These are phyloP conservation scores for Mycosarcoma maydis DNA, from an alignment of 1,284 basidiomycete species.

Conservation along the genomic window DNA sequence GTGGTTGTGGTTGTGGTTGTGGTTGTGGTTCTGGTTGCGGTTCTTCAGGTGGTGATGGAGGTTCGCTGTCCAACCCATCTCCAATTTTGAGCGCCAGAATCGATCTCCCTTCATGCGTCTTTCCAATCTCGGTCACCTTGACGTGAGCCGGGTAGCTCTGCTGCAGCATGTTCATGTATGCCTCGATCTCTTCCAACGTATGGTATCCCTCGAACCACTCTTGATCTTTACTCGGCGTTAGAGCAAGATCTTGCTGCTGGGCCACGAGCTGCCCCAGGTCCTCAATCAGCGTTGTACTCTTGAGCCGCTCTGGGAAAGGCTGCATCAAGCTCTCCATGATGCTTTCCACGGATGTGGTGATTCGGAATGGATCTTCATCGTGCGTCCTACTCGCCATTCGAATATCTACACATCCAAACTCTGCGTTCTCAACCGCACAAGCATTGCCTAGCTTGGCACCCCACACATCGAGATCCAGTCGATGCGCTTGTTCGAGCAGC, in stretches of 20 bases:
- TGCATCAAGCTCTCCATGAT: constrained; percentile 2
- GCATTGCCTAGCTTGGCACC: constrained; percentile 12
- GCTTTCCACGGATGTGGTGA: neutral
- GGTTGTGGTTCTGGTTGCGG: too few relatives aligned
- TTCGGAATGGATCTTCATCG: constrained; percentile 11
- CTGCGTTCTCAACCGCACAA: constrained; percentile 5
- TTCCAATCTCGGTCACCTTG: constrained; percentile 21
- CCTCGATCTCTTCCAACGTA: constrained; percentile 27
- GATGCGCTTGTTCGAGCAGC: constrained; percentile 17
- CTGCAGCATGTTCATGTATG: constrained; percentile 17
- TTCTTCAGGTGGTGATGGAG: constrained; percentile 4
- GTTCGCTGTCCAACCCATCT: neutral
- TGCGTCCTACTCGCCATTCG: constrained; percentile 10
- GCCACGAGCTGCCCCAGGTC: constrained; percentile 15
- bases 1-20: too few relatives aligned
- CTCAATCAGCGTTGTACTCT: constrained; percentile 8
- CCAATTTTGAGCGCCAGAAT: constrained; percentile 31
- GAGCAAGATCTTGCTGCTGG: constrained; percentile 1
- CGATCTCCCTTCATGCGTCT: constrained; percentile 36
- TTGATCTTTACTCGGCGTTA: neutral
- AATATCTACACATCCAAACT: constrained; percentile 37
- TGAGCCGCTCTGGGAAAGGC: neutral
- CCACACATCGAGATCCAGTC: constrained; percentile 29
- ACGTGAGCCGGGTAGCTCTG: constrained; percentile 24
- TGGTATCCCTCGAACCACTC: constrained; percentile 36